phyloP scores from a whole-genome alignment of 306 rosid species.

The Echinosophora koreensis region DNA sequence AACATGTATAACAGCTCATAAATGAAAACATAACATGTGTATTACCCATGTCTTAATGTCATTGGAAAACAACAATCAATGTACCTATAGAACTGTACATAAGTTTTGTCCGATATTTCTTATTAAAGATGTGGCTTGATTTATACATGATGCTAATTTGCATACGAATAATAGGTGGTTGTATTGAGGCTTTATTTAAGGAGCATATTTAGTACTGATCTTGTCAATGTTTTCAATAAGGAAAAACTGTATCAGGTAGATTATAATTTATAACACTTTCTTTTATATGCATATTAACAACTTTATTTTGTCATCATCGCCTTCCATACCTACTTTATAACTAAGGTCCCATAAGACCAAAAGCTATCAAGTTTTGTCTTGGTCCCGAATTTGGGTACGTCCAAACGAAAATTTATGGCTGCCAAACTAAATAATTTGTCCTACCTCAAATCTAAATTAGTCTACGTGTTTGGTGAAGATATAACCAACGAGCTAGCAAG shows the following conservation, averaged over 20 bases:
- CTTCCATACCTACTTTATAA: not conserved
- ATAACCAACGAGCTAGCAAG: too few relatives aligned
- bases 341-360: not conserved
- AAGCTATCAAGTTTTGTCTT: too few relatives aligned
- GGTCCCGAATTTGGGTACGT: not conserved
- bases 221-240: not conserved
- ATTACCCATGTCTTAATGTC: too few relatives aligned
- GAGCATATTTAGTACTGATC: too few relatives aligned
- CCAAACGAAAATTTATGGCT: constrained; percentile 7
- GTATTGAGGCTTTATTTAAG: not conserved
- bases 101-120: too few relatives aligned
- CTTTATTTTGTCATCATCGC: constrained; percentile 10
- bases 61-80: too few relatives aligned
- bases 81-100: too few relatives aligned
- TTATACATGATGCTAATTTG: not conserved
- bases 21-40: too few relatives aligned
- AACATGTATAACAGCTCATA: too few relatives aligned
- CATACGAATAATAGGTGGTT: not conserved
- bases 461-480: too few relatives aligned
- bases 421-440: not conserved
- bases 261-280: not conserved
- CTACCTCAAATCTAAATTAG: too few relatives aligned
- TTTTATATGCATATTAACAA: constrained; percentile 2
- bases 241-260: not conserved
- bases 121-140: not conserved